Evolutionary conservation across 306 rosid genomes (phyloP), one percentile per base, ranked within the genome.

Genomic region (Heteromeles arbutifolia): DNA sequence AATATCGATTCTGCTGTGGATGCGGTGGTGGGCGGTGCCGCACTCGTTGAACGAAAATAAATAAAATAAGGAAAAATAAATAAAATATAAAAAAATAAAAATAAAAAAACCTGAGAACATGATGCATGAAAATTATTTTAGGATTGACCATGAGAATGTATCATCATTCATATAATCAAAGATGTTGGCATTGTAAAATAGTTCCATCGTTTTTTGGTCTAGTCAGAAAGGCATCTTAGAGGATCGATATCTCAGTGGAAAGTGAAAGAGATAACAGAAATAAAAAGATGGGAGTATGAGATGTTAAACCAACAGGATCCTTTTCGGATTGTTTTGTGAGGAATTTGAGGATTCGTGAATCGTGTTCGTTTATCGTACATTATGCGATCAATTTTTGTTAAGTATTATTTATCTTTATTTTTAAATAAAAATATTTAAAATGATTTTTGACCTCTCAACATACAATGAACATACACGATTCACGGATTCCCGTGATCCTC

Each of bases 61-160:
- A 24, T 32, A 32, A 14, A 41, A 22, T 32, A 32, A 5, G 1
- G 34, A 32, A 32, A 8, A 50, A 11, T 37, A 37, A 37, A 37
- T 37, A 37, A 37, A 32, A 32, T 32, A 8, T 8, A 52, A 25
- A 24, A 32, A 31, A 14, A 22, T 2, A 45, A 8, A 52, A 25
- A 22, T 43, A 31, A 13, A 34, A 24, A 32, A 18, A 34, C 54
- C 22, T 26, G 19, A 48, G 53, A 39, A 31, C 62, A 75, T 32
- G 43, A 48, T 29, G 56, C 29, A 4, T 48, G n/a, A 54, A 54
- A 57, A 19, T 29, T 17, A 43, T 74, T 18, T 39, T 56, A 41
- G 62, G 50, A 18, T 85, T 85, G 90, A 87, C 81, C 73, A 76
- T 4, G 6, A 70, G 7, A 79, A 81, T n/a, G 18, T 17, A 48